A percentile compares a stretch with the other conserved stretches of the same genome.
Conservation (phyloP, 352 stramenopile species). For the Thalassiosira livingstoniorum region DNA sequence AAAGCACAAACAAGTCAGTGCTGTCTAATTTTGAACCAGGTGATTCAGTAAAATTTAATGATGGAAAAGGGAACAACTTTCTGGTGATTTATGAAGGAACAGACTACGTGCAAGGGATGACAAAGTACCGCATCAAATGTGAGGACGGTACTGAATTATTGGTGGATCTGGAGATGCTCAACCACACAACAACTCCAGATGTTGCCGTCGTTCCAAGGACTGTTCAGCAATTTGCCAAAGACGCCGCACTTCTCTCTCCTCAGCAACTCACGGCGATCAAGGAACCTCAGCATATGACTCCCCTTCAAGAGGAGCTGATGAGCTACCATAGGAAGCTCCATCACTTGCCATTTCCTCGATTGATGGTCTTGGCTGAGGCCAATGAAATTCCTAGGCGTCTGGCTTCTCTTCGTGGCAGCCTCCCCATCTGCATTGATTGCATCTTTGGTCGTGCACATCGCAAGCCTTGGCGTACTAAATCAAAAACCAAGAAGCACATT, state of each 20-base stretch:
- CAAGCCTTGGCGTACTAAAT: slow-evolving; percentile 49
- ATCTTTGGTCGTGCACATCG: slow-evolving; percentile 46
- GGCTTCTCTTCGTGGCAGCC: background rate
- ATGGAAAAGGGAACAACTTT: slow-evolving; percentile 3
- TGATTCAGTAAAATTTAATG: slow-evolving; percentile 10
- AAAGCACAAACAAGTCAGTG: background rate
- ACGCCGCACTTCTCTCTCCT: background rate
- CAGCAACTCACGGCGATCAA: background rate
- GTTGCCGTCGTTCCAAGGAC: slow-evolving; percentile 7
- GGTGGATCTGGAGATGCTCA: background rate
- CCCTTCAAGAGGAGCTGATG: slow-evolving; percentile 21
- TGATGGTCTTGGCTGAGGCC: slow-evolving; percentile 3
- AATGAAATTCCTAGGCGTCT: slow-evolving; percentile 6
- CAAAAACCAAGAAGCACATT: slow-evolving; percentile 1
- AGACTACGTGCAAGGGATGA: background rate
- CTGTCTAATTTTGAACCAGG: background rate
- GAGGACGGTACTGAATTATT: background rate
- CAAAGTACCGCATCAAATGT: background rate
- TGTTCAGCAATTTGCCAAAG: background rate
- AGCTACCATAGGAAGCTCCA: slow-evolving; percentile 12
- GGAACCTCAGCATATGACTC: background rate
- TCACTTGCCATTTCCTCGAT: slow-evolving; percentile 16
- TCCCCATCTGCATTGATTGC: slow-evolving; percentile 46
- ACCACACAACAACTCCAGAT: background rate
- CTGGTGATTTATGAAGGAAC: background rate